Evolutionary conservation across 495 filamentous ascomycete genomes (phyloP).

Genomic region (Thermothielavioides terrestris): DNA sequence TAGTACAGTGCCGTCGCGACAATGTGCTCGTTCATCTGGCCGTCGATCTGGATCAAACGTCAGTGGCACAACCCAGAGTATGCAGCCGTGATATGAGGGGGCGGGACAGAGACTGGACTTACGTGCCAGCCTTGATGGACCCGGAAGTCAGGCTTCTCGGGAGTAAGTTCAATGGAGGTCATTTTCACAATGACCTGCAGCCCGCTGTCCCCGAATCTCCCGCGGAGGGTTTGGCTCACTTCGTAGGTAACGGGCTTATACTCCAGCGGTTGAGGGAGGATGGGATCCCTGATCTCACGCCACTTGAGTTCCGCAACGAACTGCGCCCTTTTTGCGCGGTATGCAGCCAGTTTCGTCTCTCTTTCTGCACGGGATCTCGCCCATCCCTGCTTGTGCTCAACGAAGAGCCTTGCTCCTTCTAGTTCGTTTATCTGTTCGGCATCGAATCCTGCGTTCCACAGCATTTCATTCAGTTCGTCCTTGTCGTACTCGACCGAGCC

Average conservation of each 20-base stretch:
- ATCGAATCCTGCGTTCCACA: too few relatives aligned
- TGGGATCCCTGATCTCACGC: conserved; percentile 28
- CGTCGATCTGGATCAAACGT: conserved; percentile 34
- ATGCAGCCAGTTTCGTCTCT: too few relatives aligned
- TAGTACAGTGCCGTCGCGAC: conserved; percentile 52
- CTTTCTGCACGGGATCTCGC: too few relatives aligned
- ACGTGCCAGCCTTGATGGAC: conserved; percentile 34
- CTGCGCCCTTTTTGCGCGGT: not conserved
- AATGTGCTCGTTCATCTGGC: conserved; percentile 52
- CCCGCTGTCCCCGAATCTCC: conserved; percentile 33
- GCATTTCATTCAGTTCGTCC: not conserved
- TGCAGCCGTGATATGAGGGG: conserved; percentile 34
- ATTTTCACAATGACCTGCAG: conserved; percentile 61
- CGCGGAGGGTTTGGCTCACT: conserved; percentile 18
- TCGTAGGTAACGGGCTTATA: conserved; percentile 26
- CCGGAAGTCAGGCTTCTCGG: conserved; percentile 41
- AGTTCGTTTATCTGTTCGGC: too few relatives aligned
- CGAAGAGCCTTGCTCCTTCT: too few relatives aligned
- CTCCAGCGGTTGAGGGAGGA: conserved; percentile 2
- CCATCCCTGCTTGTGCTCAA: too few relatives aligned
- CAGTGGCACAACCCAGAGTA: too few relatives aligned
- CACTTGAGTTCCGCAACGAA: conserved; percentile 15
- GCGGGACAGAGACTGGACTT: conserved; percentile 27
- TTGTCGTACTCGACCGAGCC: not conserved
- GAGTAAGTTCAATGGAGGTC: conserved; percentile 52